Evolutionary conservation across 768 basidiomycete genomes (phyloP).

Genomic region (Nevesoporus exiguus): DNA sequence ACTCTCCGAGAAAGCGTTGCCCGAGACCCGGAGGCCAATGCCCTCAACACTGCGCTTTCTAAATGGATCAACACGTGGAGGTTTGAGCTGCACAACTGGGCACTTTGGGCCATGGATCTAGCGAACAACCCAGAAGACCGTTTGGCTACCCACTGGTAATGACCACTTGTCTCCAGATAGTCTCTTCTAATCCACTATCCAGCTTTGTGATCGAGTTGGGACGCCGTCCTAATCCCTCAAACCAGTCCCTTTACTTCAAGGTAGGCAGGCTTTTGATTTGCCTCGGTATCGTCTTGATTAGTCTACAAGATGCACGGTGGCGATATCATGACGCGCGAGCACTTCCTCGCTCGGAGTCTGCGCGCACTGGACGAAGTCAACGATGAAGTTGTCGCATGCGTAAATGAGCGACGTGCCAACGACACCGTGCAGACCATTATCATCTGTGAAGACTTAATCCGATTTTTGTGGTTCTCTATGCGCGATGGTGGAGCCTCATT

Average conservation of each 20-base stretch:
- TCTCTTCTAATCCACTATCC: not conserved
- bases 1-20: slow-evolving; percentile 13
- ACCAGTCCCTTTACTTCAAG: slow-evolving; percentile 18
- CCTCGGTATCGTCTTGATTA: not conserved
- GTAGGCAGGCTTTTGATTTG: slow-evolving; percentile 1
- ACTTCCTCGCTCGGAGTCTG: slow-evolving; percentile 17
- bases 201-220: slow-evolving; percentile 24
- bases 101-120: slow-evolving; percentile 24
- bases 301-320: slow-evolving; percentile 23
- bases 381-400: slow-evolving; percentile 19
- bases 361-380: slow-evolving; percentile 7
- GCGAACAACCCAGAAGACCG: slow-evolving; percentile 24
- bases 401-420: slow-evolving; percentile 20
- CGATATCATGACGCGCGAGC: slow-evolving; percentile 20
- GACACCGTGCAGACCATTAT: slow-evolving; percentile 30
- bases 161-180: not conserved
- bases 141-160: slow-evolving; percentile 26
- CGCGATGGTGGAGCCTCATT: slow-evolving; percentile 25
- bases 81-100: slow-evolving; percentile 15
- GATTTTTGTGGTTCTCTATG: slow-evolving; percentile 31
- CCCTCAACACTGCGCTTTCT: slow-evolving; percentile 22
- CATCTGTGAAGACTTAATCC: slow-evolving; percentile 19
- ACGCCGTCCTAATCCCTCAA: slow-evolving; percentile 17
- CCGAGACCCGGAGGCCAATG: slow-evolving; percentile 10
- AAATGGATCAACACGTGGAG: slow-evolving; percentile 29